A percentile compares a stretch with the other conserved stretches of the same genome.
These are phyloP conservation scores for Starmerella stellata DNA, from an alignment of 805 yeast genomes.

Conservation along the genomic window DNA sequence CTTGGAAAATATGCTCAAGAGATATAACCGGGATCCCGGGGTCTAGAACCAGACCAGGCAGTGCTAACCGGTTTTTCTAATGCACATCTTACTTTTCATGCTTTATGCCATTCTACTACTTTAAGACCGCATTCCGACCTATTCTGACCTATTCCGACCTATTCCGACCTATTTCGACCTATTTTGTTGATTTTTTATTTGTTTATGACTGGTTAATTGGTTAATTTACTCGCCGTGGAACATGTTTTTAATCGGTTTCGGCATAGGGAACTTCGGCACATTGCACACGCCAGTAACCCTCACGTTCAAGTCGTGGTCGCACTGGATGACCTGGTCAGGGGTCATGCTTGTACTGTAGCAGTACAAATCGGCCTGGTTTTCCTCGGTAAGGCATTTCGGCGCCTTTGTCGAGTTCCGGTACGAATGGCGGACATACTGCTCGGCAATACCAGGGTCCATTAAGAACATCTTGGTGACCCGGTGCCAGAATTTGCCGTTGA, in stretches of 20 bases:
- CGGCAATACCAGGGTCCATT: conserved; percentile 30
- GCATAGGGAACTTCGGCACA: conserved; percentile 19
- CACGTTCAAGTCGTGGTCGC: conserved; percentile 8
- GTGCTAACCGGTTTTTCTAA: conserved; percentile 29
- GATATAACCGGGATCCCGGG: conserved; percentile 49
- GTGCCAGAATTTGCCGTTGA: conserved; percentile 57
- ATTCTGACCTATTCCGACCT: too few species aligned
- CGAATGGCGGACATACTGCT: conserved; percentile 31
- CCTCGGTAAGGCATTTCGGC: conserved; percentile 20
- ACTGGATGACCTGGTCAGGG: conserved; percentile 17
- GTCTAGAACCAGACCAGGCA: conserved; percentile 56
- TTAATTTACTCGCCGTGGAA: neutral
- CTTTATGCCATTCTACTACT: too few species aligned
- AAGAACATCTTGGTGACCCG: conserved; percentile 32
- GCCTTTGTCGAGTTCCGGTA: conserved; percentile 39
- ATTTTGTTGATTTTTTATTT: too few species aligned
- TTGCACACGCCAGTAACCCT: conserved; percentile 6
- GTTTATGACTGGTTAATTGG: too few species aligned
- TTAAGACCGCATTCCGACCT: too few species aligned
- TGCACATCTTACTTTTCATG: neutral
- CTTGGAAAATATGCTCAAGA: conserved; percentile 57
- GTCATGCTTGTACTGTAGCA: conserved; percentile 26
- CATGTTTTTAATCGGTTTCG: conserved; percentile 15
- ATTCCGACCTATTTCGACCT: too few species aligned
- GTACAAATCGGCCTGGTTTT: conserved; percentile 20